These are phyloP conservation scores for Poteriospumella lacustris DNA, from an alignment of 108 stramenopile genomes.

Conservation along the genomic window DNA sequence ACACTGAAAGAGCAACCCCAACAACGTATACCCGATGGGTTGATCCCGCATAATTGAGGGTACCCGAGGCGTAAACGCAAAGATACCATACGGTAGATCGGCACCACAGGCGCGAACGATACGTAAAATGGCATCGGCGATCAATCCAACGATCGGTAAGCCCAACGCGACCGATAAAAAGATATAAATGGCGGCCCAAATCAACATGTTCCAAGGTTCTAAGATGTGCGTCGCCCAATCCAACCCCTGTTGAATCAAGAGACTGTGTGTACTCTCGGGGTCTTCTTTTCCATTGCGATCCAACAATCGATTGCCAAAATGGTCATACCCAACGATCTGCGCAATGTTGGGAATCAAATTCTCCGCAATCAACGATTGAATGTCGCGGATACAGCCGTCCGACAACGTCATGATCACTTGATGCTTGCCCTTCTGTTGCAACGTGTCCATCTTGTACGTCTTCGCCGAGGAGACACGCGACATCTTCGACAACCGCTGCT, in stretches of 20 bases:
- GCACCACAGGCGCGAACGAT: slow-evolving; percentile 23
- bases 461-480: background rate
- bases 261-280: background rate
- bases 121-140: background rate
- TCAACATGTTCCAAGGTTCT: slow-evolving; percentile 37
- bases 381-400: slow-evolving; percentile 17
- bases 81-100: slow-evolving; percentile 7
- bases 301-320: background rate
- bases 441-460: background rate
- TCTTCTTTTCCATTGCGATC: background rate
- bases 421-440: background rate
- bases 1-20: slow-evolving; percentile 38
- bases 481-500: no score
- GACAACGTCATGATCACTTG: background rate
- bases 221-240: slow-evolving; percentile 28
- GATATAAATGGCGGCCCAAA: slow-evolving; percentile 27
- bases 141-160: background rate
- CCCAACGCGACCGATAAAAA: slow-evolving; percentile 24
- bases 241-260: slow-evolving; percentile 19
- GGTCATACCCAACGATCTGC: slow-evolving; percentile 13
- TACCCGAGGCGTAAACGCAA: background rate
- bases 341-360: background rate
- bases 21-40: background rate
- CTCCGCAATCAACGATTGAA: background rate
- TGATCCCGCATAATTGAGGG: background rate